Evolutionary conservation across 345 rosid species (phyloP).

Genomic region (Reutealis trisperma): DNA sequence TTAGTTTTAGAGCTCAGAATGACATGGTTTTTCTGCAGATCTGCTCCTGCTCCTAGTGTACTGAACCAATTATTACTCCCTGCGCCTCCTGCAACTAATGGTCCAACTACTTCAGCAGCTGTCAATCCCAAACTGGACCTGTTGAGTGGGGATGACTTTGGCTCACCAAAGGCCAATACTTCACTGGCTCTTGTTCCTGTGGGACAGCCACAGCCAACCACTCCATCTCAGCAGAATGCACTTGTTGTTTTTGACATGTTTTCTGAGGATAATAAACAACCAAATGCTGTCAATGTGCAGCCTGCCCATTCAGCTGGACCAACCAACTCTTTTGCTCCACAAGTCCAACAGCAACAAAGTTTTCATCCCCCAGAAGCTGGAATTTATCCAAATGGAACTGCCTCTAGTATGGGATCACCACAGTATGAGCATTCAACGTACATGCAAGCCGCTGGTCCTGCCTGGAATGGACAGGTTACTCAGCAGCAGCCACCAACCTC

Average conservation of each 20-base stretch:
- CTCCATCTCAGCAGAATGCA: conserved; percentile 78
- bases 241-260: conserved; percentile 88
- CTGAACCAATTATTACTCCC: conserved; percentile 76
- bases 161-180: conserved; percentile 58
- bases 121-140: conserved; percentile 78
- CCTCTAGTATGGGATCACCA: conserved; percentile 57
- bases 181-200: conserved; percentile 87
- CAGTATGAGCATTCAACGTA: conserved; percentile 60
- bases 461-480: conserved; percentile 72
- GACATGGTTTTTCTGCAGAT: conserved; percentile 44
- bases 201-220: conserved; percentile 58
- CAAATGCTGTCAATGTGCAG: conserved; percentile 54
- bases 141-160: conserved; percentile 88
- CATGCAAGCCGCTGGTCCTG: conserved; percentile 53
- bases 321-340: conserved; percentile 49
- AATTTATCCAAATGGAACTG: conserved; percentile 62
- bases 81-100: conserved; percentile 75
- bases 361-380: conserved; percentile 56
- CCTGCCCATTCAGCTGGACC: conserved; percentile 47
- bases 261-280: conserved; percentile 51
- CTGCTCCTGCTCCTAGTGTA: conserved; percentile 54
- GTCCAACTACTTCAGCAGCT: conserved; percentile 46
- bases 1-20: neutral
- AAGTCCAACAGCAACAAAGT: conserved; percentile 69
- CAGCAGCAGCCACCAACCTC: conserved; percentile 65